Base-by-base conservation (phyloP, 2,329 filamentous ascomycete genomes). In the Pseudocercospora vitis region DNA sequence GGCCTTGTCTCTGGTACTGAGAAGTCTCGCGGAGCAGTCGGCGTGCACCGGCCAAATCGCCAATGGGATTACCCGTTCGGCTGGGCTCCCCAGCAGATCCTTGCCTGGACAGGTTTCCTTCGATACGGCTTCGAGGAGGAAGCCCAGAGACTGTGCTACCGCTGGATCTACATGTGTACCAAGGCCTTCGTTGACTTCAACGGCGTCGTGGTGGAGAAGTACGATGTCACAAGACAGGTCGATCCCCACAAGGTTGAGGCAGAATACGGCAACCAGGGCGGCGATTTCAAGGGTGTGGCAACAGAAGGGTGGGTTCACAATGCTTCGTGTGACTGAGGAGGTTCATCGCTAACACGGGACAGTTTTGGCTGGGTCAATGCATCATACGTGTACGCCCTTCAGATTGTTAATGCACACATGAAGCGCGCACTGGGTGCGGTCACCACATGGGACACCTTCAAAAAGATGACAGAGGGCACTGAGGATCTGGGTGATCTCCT, bases 351-450 rank as follows among this genome's bases (percentile, higher is more conserved):
- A 44, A 61, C 49, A 7, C 42, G 2, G 14, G 8, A 33, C 50
- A 96, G 92, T 53, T 99, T 99, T 69, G 94, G 92, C 48, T 99
- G 94, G 94, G 94, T 97, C 67, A 99, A 99, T 70, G 92, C 94
- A 66, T 96, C 91, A 70, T 99, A 95, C 70, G 88, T 97, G 53
- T 95, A 95, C 68, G 94, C 92, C 33, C 79, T 97, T 56, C 86
- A 91, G 62, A 88, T 96, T 63, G 80, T 96, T 56, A 91, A 88
- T 64, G 87, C 89, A 26, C 90, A 96, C 73, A 91, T 94, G 84
- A 85, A 86, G 70, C 87, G 91, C 64, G 90, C 92, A 0, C 78
- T 99, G 32, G 92, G 91, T 52, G 88, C 91, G 5, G 79, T 95
- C 63, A 96, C 91, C 3, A 86, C 88, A 2, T 97, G 88, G 70